phyloP scores from a whole-genome alignment of 176 grass and related monocot species.

The Carex littledalei region DNA sequence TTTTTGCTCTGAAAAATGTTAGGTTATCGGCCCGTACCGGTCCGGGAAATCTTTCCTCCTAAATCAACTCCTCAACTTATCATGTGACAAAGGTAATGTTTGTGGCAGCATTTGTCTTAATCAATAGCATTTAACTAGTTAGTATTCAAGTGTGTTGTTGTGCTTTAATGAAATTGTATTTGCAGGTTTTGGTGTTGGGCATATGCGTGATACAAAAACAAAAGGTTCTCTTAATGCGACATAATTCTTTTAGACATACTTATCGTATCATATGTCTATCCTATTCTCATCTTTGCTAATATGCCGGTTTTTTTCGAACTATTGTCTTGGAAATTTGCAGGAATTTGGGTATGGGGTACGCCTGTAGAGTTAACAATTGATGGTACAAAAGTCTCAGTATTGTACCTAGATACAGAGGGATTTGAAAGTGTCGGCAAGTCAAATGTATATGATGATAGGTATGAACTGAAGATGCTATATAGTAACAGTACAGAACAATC shows the following conservation, averaged over 20 bases:
- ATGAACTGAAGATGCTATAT: conserved; percentile 10
- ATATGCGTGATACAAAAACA: conserved; percentile 95
- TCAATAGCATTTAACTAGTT: background rate
- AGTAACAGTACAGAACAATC: background rate
- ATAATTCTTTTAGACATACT: conserved; percentile 5
- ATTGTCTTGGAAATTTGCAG: conserved; percentile 32
- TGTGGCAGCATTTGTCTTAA: background rate
- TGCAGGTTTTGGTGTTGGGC: conserved; percentile 91
- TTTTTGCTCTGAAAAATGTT: background rate
- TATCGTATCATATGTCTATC: background rate
- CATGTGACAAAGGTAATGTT: conserved; percentile 66
- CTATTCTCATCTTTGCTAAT: background rate
- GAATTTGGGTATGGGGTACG: conserved; percentile 89
- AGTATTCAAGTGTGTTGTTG: background rate
- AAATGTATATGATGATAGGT: conserved; percentile 99
- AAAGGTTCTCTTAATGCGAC: conserved; percentile 44
- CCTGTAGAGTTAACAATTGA: conserved; percentile 62
- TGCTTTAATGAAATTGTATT: background rate
- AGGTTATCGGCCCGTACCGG: conserved; percentile 89
- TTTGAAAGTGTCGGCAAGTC: conserved; percentile 96
- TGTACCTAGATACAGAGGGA: conserved; percentile 91
- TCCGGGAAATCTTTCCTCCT: conserved; percentile 95
- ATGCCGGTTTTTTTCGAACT: conserved; percentile 5
- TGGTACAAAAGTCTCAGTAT: conserved; percentile 70
- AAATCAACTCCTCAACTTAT: conserved; percentile 84